phyloP scores from a whole-genome alignment of 257 asterid species.

The Nicotiana paniculata region DNA sequence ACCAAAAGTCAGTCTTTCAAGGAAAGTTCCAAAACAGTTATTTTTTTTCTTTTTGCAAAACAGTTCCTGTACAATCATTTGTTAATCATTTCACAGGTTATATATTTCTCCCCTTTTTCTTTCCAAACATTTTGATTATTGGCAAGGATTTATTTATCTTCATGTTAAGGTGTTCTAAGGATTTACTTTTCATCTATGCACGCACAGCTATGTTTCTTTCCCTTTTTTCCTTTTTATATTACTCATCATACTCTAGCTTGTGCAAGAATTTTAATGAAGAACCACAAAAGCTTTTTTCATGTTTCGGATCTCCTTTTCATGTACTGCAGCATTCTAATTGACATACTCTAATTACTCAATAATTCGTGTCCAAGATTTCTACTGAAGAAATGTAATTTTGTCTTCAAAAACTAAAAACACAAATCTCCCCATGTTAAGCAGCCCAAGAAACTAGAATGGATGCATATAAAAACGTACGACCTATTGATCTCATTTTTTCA shows the following conservation, averaged over 20 bases:
- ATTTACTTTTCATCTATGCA: neutral
- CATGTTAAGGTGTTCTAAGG: neutral
- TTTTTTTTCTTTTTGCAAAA: neutral
- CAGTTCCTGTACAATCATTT: neutral
- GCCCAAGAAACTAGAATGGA: neutral
- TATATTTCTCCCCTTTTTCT: neutral
- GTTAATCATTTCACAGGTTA: neutral
- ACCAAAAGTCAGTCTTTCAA: neutral
- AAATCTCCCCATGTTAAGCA: neutral
- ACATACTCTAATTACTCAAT: neutral
- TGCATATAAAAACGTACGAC: neutral
- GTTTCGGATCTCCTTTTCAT: neutral
- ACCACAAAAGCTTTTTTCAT: neutral
- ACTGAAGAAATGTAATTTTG: neutral
- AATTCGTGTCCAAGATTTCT: neutral
- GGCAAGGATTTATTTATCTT: neutral
- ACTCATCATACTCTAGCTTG: neutral
- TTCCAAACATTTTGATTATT: neutral
- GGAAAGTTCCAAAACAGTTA: neutral
- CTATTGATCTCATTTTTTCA: neutral
- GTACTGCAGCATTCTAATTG: neutral
- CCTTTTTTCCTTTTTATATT: neutral
- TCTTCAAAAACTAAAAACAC: neutral
- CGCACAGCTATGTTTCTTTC: neutral
- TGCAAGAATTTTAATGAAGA: neutral